Base-by-base conservation (phyloP, 202 grass and related monocot species). In the Zoysia matrella region DNA sequence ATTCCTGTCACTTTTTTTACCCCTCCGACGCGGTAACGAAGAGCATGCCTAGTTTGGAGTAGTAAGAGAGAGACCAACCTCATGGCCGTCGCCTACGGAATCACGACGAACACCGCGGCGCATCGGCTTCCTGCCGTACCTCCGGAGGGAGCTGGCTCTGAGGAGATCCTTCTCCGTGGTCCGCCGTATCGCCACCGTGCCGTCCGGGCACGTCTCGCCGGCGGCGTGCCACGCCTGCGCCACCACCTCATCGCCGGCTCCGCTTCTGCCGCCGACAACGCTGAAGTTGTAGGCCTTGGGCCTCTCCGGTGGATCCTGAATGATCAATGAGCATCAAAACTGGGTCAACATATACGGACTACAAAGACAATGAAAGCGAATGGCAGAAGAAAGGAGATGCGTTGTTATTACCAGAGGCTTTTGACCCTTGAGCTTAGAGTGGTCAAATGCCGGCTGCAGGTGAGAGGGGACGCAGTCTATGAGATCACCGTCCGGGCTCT, bases 401-500 rank as follows among this genome's bases (percentile, higher is more conserved):
- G 22, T 12, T 46, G 9, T 36, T 72, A 5, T 58, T 88, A 97
- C 95, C 90, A 86, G 55, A 79, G 76, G 88, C 71, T 88, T 94
- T 69, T 91, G 88, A 0, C 84, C 95, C 74, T 78, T 91, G 65
- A 91, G 64, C 73, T 83, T 69, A 46, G 92, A 88, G 68, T 93
- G 86, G 74, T 94, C 92, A 68, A 97, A 94, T 48, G 95, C 90
- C 46, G 92, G 95, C 64, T 94, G 95, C 54, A 94, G 92, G 69
- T 94, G 90, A 82, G 63, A 86, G 14, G 76, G 86, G n/a, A 97
- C 95, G 54, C 95, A 97, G 67, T 97, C 92, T 67, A 97, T 91
- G n/a, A 93, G 30, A 68, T 97, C 95, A 14, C 92, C 95, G 83
- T 97, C 92, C 42, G 86, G 84, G 77, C 90, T 93, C 95, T 97